Percentiles rank a stretch among this genome's conserved stretches.
These are phyloP conservation scores for Diversispora epigaea DNA, from an alignment of 192 early-diverging fungal species.

Conservation along the genomic window DNA sequence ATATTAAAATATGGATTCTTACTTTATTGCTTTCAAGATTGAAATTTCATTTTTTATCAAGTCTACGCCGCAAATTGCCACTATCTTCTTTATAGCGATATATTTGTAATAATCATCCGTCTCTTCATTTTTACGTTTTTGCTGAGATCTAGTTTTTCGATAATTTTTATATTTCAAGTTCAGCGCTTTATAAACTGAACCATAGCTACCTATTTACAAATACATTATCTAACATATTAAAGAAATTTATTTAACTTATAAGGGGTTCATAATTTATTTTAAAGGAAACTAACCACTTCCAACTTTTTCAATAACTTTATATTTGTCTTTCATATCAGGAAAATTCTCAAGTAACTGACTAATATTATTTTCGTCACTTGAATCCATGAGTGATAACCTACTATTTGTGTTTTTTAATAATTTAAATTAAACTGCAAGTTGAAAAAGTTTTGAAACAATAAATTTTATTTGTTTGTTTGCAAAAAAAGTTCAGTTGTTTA, in stretches of 20 bases:
- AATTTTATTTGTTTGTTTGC: too few species aligned
- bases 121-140: background rate
- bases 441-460: too few species aligned
- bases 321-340: too few species aligned
- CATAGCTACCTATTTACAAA: slow-evolving; percentile 73
- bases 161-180: slow-evolving; percentile 70
- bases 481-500: too few species aligned
- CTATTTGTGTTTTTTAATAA: too few species aligned
- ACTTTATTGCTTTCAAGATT: background rate
- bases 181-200: slow-evolving; percentile 87
- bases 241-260: background rate
- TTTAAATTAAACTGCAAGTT: too few species aligned
- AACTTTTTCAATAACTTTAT: background rate
- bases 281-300: background rate
- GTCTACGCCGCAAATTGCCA: slow-evolving; percentile 73
- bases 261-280: background rate
- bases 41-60: slow-evolving; percentile 60
- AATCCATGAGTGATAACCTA: too few species aligned
- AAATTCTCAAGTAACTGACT: too few species aligned
- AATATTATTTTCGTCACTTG: too few species aligned
- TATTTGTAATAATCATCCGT: slow-evolving; percentile 19
- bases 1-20: background rate
- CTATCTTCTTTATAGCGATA: slow-evolving; percentile 87
- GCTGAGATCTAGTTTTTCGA: slow-evolving; percentile 62
- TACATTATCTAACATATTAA: background rate